Evolutionary conservation across 371 early-diverging fungal genomes (phyloP), one percentile per base, ranked within the genome.

Genomic region (Gilbertella persicaria): DNA sequence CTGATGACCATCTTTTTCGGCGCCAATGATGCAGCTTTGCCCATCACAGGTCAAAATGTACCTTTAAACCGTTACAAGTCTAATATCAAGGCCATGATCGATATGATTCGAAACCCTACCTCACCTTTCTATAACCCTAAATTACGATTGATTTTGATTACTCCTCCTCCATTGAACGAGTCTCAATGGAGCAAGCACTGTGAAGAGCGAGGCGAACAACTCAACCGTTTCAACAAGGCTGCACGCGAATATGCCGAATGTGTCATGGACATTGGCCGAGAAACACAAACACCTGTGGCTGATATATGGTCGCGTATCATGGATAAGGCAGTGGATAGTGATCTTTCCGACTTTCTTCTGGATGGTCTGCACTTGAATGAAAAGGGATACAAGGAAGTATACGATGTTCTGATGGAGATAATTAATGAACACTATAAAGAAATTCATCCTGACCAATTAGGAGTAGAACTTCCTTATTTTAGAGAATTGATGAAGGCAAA

Each of bases 1-100:
- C 69, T 94, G 24, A 62, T 90, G 47, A 87, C 84, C 17, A 75
- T 95, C 12, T 86, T 92, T 44, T 79, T 91, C 36, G 96, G 96
- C 5, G 86, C 94, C 37, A 95, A 95, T 66, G 96, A 95, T 60
- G 85, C 91, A 0, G 75, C 82, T 4, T 41, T 81, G 6, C 64
- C 72, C n/a, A 64, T 64, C 21, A 59, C 74, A 0, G 39, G 50
- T 5, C 90, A 89, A 33, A 86, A 86, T 53, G 90, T 94, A 0
- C 78, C 89, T 1, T 38, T 94, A 19, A 70, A 66, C 0, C 67
- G 77, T 12, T 95, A 79, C 62, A 71, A 63, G 19, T 24, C 50
- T 1, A 92, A 94, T 51, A 42, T 91, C 5, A 61, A 51, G 21
- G 48, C 56, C 1, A 79, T 95, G 62, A 67, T 91, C 21, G 55